Conservation (phyloP, 495 filamentous ascomycete genomes). For the Tuber brumale region DNA sequence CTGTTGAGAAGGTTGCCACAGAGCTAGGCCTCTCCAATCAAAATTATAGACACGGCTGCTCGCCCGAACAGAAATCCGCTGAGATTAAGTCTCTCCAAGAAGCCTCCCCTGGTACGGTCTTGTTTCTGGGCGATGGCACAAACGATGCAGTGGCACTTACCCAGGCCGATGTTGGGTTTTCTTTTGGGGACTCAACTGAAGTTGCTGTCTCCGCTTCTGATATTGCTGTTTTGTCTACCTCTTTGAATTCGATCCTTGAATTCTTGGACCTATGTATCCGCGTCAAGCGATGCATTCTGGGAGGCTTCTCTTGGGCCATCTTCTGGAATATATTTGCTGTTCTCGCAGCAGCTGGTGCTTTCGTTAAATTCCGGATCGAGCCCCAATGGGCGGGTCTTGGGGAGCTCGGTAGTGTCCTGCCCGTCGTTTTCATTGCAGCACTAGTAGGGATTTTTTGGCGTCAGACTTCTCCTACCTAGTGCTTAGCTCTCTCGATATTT, state of each 20-base stretch:
- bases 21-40: slow-evolving; percentile 50
- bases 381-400: slow-evolving; percentile 70
- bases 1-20: slow-evolving; percentile 53
- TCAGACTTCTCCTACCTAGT: neutral
- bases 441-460: slow-evolving; percentile 31
- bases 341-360: slow-evolving; percentile 63
- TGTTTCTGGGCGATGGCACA: slow-evolving; percentile 74
- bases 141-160: slow-evolving; percentile 73
- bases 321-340: slow-evolving; percentile 71
- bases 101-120: slow-evolving; percentile 42
- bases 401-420: slow-evolving; percentile 70
- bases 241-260: slow-evolving; percentile 53
- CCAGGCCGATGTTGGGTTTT: slow-evolving; percentile 63
- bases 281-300: slow-evolving; percentile 52
- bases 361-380: slow-evolving; percentile 57
- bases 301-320: slow-evolving; percentile 70
- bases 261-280: slow-evolving; percentile 56
- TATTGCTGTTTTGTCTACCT: slow-evolving; percentile 57
- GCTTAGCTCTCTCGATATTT: neutral
- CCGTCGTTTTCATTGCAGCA: slow-evolving; percentile 56
- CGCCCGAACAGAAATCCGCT: slow-evolving; percentile 31
- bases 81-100: slow-evolving; percentile 32
- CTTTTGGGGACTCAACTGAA: slow-evolving; percentile 54
- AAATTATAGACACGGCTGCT: slow-evolving; percentile 24
- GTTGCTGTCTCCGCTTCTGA: slow-evolving; percentile 64